Conservation (phyloP, 75 land plant genomes). For the Pseudotsuga menziesii region DNA sequence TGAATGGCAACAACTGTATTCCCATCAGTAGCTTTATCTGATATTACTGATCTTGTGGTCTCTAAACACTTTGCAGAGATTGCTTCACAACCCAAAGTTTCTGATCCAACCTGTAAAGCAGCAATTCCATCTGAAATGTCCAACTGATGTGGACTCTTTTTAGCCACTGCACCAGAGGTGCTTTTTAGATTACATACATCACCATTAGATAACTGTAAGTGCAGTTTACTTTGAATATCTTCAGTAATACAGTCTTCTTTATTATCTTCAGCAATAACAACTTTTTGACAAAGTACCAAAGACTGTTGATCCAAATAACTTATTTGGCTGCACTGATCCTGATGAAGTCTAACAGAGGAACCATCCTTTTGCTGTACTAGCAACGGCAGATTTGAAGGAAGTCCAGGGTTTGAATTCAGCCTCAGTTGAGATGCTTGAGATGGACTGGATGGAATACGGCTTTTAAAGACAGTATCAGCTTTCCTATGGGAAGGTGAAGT, state of each 20-base stretch:
- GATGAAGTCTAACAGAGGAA: not conserved
- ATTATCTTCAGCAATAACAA: not conserved
- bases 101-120: not conserved
- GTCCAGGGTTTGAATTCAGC: not conserved
- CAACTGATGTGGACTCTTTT: no score
- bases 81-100: not conserved
- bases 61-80: not conserved
- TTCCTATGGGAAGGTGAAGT: not conserved
- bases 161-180: not conserved
- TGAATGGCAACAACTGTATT: not conserved
- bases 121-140: not conserved
- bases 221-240: not conserved
- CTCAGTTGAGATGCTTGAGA: not conserved
- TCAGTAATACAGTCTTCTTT: not conserved
- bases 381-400: not conserved
- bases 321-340: not conserved
- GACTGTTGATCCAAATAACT: not conserved
- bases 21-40: not conserved
- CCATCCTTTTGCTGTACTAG: no score
- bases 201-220: not conserved
- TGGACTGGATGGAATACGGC: not conserved
- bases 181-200: not conserved
- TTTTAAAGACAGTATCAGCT: not conserved
- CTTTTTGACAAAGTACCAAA: not conserved
- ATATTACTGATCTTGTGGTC: not conserved